Conservation (phyloP, 257 asterid genomes). For the Paraleonurus japonicus region DNA sequence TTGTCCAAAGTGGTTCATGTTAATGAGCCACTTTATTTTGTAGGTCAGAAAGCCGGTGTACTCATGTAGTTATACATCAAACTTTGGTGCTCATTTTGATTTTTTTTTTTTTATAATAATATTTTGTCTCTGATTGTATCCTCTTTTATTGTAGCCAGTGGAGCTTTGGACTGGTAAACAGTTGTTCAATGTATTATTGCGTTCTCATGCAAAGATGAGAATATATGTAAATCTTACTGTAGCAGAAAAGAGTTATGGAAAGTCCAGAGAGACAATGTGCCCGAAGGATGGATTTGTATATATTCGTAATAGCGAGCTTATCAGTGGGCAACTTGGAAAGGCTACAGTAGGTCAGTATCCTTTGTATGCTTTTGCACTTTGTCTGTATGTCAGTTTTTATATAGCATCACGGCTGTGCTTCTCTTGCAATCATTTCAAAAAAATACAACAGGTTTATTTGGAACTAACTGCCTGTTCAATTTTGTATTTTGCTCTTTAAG, state of each 20-base stretch:
- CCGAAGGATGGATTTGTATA: conserved; percentile 85
- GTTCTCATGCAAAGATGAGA: conserved; percentile 75
- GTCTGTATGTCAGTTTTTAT: neutral
- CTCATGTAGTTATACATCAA: neutral
- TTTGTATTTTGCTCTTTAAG: too few relatives aligned
- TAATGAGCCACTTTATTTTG: conserved; percentile 17
- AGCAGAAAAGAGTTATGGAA: conserved; percentile 64
- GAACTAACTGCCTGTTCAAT: conserved; percentile 4
- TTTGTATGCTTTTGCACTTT: conserved; percentile 21
- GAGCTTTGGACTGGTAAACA: conserved; percentile 99
- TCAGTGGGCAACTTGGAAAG: conserved; percentile 97
- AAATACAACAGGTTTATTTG: neutral
- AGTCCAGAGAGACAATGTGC: conserved; percentile 74
- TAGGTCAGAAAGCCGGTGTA: neutral
- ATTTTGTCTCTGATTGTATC: conserved; percentile 11
- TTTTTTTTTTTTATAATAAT: neutral
- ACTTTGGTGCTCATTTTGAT: conserved; percentile 7
- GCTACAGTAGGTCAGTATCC: conserved; percentile 80
- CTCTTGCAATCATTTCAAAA: conserved; percentile 4
- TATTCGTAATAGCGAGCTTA: conserved; percentile 90
- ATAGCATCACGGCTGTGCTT: neutral
- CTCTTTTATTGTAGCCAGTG: conserved; percentile 62
- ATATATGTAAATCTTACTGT: conserved; percentile 82
- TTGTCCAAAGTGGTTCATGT: conserved; percentile 20
- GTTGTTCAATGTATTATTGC: conserved; percentile 67